Conservation (phyloP, 2,329 filamentous ascomycete genomes). For the Aspergillus sergii region DNA sequence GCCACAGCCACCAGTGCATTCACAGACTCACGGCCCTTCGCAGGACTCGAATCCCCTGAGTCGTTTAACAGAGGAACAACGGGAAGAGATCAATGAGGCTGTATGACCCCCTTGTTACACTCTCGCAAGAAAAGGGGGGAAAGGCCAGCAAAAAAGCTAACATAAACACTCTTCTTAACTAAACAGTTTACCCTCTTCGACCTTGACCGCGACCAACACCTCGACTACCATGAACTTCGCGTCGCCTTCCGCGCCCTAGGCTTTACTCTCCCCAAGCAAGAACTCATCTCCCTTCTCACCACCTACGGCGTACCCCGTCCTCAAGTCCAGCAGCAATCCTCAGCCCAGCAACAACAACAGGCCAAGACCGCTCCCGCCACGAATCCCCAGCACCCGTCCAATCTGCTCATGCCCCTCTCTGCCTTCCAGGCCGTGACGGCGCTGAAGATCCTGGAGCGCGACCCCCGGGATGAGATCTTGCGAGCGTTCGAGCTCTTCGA, state of each 20-base stretch:
- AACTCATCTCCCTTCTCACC: constrained; percentile 79
- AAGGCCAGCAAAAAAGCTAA: background rate
- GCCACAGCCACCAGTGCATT: constrained; percentile 41
- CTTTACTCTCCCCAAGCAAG: constrained; percentile 84
- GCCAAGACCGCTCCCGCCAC: constrained; percentile 40
- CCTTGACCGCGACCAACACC: constrained; percentile 88
- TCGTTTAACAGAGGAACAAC: constrained; percentile 79
- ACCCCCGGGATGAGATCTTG: constrained; percentile 87
- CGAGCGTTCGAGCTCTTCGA: constrained; percentile 94
- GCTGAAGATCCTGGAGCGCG: constrained; percentile 75
- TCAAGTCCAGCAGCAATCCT: constrained; percentile 49
- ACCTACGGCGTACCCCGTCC: constrained; percentile 75
- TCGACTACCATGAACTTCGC: constrained; percentile 98
- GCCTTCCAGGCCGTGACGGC: constrained; percentile 78
- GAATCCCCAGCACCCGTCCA: constrained; percentile 61
- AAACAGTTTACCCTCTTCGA: constrained; percentile 89
- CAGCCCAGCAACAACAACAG: constrained; percentile 38
- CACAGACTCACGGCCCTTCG: constrained; percentile 46
- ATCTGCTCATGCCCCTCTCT: constrained; percentile 71
- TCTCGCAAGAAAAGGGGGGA: background rate
- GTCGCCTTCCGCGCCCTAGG: constrained; percentile 94
- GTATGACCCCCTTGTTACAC: constrained; percentile 56
- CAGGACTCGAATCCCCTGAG: constrained; percentile 54
- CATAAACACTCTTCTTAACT: background rate
- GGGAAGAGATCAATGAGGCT: constrained; percentile 91